Conservation (phyloP, 108 stramenopile species). For the Cyclotella cryptica region DNA sequence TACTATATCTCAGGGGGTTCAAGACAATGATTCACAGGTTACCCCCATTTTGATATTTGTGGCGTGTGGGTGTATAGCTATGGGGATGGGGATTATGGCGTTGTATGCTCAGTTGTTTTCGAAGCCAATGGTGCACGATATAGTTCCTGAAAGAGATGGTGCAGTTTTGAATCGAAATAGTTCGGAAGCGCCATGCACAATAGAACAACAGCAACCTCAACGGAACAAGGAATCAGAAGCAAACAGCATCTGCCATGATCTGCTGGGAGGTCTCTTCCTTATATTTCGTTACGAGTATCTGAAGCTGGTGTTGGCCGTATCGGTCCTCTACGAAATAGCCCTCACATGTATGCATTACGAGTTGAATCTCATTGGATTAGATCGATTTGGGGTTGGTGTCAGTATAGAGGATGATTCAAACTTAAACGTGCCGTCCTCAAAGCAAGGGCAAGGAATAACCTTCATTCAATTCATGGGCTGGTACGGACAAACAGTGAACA, state of each 20-base stretch:
- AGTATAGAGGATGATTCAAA: slow-evolving; percentile 22
- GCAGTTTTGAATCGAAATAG: not conserved
- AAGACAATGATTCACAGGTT: slow-evolving; percentile 44
- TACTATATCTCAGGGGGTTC: not conserved
- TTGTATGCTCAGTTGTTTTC: slow-evolving; percentile 40
- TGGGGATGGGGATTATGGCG: slow-evolving; percentile 38
- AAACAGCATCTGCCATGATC: slow-evolving; percentile 43
- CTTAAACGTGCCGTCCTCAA: not conserved
- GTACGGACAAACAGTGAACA: slow-evolving; percentile 90
- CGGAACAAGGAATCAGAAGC: not conserved
- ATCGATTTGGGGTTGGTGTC: slow-evolving; percentile 61
- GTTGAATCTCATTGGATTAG: slow-evolving; percentile 94
- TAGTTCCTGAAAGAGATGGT: not conserved
- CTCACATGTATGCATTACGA: slow-evolving; percentile 96
- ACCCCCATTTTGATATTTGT: slow-evolving; percentile 47
- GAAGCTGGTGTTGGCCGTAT: slow-evolving; percentile 89
- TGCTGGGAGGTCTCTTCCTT: slow-evolving; percentile 73
- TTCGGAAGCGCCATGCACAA: not conserved
- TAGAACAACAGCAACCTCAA: not conserved
- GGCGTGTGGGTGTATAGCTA: slow-evolving; percentile 47
- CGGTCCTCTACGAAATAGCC: slow-evolving; percentile 94
- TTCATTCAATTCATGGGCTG: slow-evolving; percentile 91
- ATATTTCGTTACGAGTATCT: slow-evolving; percentile 92
- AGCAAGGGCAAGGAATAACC: slow-evolving; percentile 49
- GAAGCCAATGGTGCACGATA: slow-evolving; percentile 30